Evolutionary conservation across 1,284 basidiomycete species (phyloP).

Genomic region (Sanghuangporus sanghuang): DNA sequence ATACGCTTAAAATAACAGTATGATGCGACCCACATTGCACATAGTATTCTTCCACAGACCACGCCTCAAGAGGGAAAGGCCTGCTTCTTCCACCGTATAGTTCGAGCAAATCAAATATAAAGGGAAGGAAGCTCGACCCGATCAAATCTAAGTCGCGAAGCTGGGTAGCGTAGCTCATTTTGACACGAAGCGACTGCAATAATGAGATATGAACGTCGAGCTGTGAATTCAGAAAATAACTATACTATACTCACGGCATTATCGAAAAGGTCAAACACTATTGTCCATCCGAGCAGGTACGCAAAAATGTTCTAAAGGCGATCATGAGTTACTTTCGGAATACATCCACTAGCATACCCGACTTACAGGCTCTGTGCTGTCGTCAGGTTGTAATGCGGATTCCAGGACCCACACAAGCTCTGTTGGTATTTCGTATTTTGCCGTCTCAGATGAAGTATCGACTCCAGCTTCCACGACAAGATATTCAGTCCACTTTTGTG

Average conservation of each 20-base stretch:
- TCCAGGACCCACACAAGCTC: slow-evolving; percentile 67
- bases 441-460: slow-evolving; percentile 44
- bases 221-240: background rate
- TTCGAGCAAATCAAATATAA: slow-evolving; percentile 64
- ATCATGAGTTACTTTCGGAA: background rate
- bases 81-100: slow-evolving; percentile 55
- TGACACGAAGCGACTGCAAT: slow-evolving; percentile 72
- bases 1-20: slow-evolving; percentile 3
- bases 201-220: slow-evolving; percentile 14
- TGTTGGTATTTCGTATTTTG: slow-evolving; percentile 52
- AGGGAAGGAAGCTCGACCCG: slow-evolving; percentile 65
- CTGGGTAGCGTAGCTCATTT: slow-evolving; percentile 80
- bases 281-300: slow-evolving; percentile 87
- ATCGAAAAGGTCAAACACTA: slow-evolving; percentile 82
- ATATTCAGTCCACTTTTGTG: slow-evolving; percentile 66
- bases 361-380: slow-evolving; percentile 12
- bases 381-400: slow-evolving; percentile 28
- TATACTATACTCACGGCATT: slow-evolving; percentile 60
- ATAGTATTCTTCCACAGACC: slow-evolving; percentile 83
- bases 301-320: slow-evolving; percentile 44
- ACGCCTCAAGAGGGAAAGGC: slow-evolving; percentile 73
- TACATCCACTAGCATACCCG: slow-evolving; percentile 12
- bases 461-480: slow-evolving; percentile 85
- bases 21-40: slow-evolving; percentile 59
- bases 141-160: slow-evolving; percentile 71